These are phyloP conservation scores for Coemansia sp. DNA, from an alignment of 192 early-diverging fungal species.

Conservation along the genomic window DNA sequence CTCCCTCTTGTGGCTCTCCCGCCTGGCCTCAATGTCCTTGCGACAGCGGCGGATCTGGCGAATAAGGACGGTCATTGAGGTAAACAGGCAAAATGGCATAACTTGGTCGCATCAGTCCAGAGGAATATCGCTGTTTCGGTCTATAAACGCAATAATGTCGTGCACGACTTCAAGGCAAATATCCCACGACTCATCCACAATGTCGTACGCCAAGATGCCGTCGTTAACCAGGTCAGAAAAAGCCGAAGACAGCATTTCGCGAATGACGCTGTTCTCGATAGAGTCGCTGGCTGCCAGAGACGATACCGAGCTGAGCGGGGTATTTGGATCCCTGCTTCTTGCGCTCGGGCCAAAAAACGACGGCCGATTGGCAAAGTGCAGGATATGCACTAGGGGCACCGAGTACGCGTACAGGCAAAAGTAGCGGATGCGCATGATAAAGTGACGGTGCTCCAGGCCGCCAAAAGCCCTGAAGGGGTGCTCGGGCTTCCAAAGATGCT, in stretches of 20 bases:
- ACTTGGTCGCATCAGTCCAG: conserved; percentile 40
- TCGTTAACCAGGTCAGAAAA: conserved; percentile 29
- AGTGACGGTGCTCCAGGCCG: conserved; percentile 18
- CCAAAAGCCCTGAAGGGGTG: conserved; percentile 26
- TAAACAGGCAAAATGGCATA: conserved; percentile 35
- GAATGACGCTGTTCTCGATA: conserved; percentile 27
- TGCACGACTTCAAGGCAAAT: conserved; percentile 30
- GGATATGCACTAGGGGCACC: conserved; percentile 12
- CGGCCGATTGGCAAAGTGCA: conserved; percentile 41
- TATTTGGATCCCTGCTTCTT: neutral
- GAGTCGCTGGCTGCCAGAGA: neutral
- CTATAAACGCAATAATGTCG: conserved; percentile 17
- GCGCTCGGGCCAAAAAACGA: conserved; percentile 23
- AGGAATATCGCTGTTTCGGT: conserved; percentile 33
- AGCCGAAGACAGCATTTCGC: conserved; percentile 25
- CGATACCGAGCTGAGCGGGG: too few species aligned
- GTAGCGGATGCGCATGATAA: conserved; percentile 30
- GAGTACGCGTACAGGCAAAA: conserved; percentile 37
- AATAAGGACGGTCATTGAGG: conserved; percentile 33
- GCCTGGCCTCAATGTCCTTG: conserved; percentile 12
- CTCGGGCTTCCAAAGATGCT: neutral
- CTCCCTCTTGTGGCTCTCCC: neutral
- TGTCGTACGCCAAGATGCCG: conserved; percentile 38
- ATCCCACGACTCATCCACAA: conserved; percentile 35
- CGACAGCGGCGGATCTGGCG: conserved; percentile 24